Evolutionary conservation across 495 filamentous ascomycete genomes (phyloP).

Genomic region (Daldinia loculata): DNA sequence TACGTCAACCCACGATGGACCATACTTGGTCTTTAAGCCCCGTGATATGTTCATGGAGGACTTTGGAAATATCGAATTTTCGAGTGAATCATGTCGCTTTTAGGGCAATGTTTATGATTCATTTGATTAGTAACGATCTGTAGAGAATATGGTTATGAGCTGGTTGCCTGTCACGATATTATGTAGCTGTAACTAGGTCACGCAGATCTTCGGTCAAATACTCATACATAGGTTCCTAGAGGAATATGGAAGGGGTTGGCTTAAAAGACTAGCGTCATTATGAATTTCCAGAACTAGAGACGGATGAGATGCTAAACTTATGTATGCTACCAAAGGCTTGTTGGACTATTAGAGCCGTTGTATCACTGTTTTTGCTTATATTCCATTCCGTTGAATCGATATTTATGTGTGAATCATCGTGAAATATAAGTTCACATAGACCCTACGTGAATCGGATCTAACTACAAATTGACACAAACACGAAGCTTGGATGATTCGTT

Average conservation of each 20-base stretch:
- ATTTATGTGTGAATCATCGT: neutral
- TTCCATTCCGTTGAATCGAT: neutral
- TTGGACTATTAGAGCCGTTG: neutral
- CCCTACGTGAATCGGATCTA: neutral
- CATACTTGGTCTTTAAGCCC: neutral
- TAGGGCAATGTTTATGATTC: too few relatives aligned
- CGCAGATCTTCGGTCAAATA: too few relatives aligned
- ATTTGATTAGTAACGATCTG: too few relatives aligned
- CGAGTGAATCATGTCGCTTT: neutral
- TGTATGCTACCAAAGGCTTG: neutral
- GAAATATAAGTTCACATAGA: neutral
- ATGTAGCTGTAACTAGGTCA: too few relatives aligned
- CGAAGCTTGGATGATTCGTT: neutral
- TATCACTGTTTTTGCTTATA: neutral
- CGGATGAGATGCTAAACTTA: neutral
- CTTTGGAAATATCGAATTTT: neutral
- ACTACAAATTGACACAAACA: neutral
- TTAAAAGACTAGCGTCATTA: too few relatives aligned
- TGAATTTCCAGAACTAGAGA: neutral
- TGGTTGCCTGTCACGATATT: too few relatives aligned
- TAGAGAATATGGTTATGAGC: too few relatives aligned
- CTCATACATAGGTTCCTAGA: too few relatives aligned
- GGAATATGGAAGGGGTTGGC: too few relatives aligned
- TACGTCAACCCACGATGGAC: neutral
- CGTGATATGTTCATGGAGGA: neutral